Conservation (phyloP, 2,329 filamentous ascomycete species). For the Macrophomina tecta region DNA sequence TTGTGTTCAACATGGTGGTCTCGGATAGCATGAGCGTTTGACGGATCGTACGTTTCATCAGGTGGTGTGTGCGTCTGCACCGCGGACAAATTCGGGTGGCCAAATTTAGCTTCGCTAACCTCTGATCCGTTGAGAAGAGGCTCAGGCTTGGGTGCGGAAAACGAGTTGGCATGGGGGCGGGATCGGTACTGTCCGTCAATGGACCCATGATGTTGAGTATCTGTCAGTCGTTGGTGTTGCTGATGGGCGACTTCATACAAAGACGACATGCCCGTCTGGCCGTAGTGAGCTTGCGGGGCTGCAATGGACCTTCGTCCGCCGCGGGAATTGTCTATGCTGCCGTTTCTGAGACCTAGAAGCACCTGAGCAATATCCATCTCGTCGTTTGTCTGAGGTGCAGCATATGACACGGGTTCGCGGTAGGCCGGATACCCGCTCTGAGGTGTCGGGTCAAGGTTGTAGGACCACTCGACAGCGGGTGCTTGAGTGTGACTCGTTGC, state of each 20-base stretch:
- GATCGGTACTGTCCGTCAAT: slow-evolving; percentile 11
- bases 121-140: slow-evolving; percentile 7
- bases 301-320: slow-evolving; percentile 24
- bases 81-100: slow-evolving; percentile 25
- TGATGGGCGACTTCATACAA: slow-evolving; percentile 2
- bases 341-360: slow-evolving; percentile 23
- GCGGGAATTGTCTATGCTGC: slow-evolving; percentile 14
- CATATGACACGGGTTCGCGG: background rate
- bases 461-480: slow-evolving; percentile 35
- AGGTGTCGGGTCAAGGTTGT: slow-evolving; percentile 24
- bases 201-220: background rate
- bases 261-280: background rate
- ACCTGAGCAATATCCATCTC: slow-evolving; percentile 24
- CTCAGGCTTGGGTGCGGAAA: slow-evolving; percentile 10
- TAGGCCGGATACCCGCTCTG: background rate
- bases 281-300: slow-evolving; percentile 14
- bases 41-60: slow-evolving; percentile 38
- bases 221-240: background rate
- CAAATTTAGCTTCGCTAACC: slow-evolving; percentile 9
- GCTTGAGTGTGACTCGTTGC: slow-evolving; percentile 52
- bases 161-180: slow-evolving; percentile 8
- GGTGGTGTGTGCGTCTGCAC: slow-evolving; percentile 50
- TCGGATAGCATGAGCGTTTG: slow-evolving; percentile 30
- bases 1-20: slow-evolving; percentile 35
- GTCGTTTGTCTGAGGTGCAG: slow-evolving; percentile 2